These are phyloP conservation scores for Rhynchosporium graminicola DNA, from an alignment of 2,329 filamentous ascomycete genomes.

Conservation along the genomic window DNA sequence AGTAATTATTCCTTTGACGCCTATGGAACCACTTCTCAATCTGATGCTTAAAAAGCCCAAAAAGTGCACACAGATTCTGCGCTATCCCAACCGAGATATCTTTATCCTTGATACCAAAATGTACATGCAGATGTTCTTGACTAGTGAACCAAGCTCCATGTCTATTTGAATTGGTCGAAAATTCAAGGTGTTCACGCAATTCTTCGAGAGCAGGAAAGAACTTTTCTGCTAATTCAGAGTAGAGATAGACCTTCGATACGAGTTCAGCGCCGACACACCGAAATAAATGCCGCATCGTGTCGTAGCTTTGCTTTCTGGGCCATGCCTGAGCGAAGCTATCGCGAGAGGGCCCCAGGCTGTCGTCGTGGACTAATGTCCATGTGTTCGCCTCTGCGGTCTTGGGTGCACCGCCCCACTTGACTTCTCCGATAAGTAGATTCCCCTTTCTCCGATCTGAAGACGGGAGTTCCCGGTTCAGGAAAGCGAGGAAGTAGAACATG, in stretches of 20 bases:
- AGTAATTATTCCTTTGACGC: neutral
- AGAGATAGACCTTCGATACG: conserved; percentile 8
- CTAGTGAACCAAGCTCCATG: conserved; percentile 7
- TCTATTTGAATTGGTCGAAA: neutral
- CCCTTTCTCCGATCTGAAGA: neutral
- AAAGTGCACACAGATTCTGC: conserved; percentile 14
- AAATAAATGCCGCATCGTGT: neutral
- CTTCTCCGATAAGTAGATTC: neutral
- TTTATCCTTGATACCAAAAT: conserved; percentile 2
- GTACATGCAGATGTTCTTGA: conserved; percentile 13
- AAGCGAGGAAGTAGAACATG: neutral
- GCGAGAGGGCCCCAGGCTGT: neutral
- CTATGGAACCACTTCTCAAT: conserved; percentile 14
- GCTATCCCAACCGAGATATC: conserved; percentile 2
- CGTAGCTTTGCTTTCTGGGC: neutral
- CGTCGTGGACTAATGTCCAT: neutral
- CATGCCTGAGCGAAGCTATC: neutral
- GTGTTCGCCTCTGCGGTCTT: neutral
- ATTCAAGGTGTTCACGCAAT: conserved; percentile 5
- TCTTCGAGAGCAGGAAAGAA: conserved; percentile 5
- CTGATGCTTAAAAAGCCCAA: conserved; percentile 16
- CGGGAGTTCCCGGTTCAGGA: neutral
- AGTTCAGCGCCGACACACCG: conserved; percentile 7
- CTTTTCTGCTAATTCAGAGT: neutral
- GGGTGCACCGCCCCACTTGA: neutral